Evolutionary conservation across 2,329 filamentous ascomycete species (phyloP), one percentile per base, ranked within the genome.

Genomic region (Penicillium brasilianum): DNA sequence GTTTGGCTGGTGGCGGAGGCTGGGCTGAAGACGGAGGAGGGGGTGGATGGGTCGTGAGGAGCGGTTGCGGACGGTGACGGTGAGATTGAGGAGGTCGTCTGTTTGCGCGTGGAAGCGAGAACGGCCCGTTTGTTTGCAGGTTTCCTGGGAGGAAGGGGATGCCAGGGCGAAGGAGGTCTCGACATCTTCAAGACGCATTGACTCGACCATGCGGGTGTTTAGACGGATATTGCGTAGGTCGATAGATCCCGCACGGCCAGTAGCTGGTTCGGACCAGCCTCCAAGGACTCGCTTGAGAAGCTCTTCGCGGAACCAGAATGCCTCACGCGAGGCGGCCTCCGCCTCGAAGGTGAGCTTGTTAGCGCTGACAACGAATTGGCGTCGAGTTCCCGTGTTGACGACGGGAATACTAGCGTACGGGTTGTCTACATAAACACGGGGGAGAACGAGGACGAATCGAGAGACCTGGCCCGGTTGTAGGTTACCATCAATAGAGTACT

Each of bases 361-460:
- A 16, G 88, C 86, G 76, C 90, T 95, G 46, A 97, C 91, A 32
- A 97, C 91, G 70, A 96, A 97, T 72, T 97, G 93, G n/a, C 93
- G 86, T 72, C 92, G 90, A n/a, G 90, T 88, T 0, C 89, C 88
- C 0, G 90, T 90, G 66, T 94, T 93, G 10, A 97, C 82, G 1
- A 88, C 89, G 0, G 93, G 93, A 41, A 97, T 91, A 1, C 89
- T 83, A 1, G 88, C 88, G 71, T 93, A 87, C 2, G 92, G 88
- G 63, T 95, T 86, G n/a, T 88, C 83, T 20, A 97, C 76, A 72
- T 90, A 91, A 41, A 96, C 83, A 37, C 91, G 87, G 57, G 87
- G 90, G 3, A 97, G 81, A 0, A 93, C 88, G 11, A 97, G 80
- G 55, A 94, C 85, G 36, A 96, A 81, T 1, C 93, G 88, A 52